A percentile compares a stretch with the other conserved stretches of the same genome.
Evolutionary conservation across 768 basidiomycete species (phyloP).

Genomic region (Myochromella boudieri): DNA sequence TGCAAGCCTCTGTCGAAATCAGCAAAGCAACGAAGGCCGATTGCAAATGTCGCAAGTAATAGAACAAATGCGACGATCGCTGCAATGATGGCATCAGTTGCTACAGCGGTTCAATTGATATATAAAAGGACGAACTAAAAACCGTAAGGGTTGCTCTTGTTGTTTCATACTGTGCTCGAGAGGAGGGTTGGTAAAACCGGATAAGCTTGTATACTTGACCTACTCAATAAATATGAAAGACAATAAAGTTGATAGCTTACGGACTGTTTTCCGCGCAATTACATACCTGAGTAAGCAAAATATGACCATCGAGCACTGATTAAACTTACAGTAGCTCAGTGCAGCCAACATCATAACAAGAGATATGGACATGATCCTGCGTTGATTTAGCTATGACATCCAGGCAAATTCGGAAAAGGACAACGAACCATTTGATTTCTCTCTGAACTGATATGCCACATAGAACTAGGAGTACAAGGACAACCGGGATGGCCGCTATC

Average conservation of each 20-base stretch:
- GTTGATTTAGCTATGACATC: background rate
- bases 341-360: slow-evolving; percentile 79
- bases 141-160: slow-evolving; percentile 78
- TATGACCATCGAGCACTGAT: background rate
- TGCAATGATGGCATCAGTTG: slow-evolving; percentile 24
- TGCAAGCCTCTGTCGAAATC: slow-evolving; percentile 84
- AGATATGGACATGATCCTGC: slow-evolving; percentile 70
- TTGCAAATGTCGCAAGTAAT: slow-evolving; percentile 68
- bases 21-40: slow-evolving; percentile 76
- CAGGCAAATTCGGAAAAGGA: background rate
- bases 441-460: slow-evolving; percentile 73
- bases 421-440: slow-evolving; percentile 73
- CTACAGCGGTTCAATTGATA: background rate
- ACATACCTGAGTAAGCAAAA: slow-evolving; percentile 6
- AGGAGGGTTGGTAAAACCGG: slow-evolving; percentile 71
- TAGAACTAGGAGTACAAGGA: slow-evolving; percentile 61
- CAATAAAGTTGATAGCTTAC: slow-evolving; percentile 26
- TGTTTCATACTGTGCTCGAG: slow-evolving; percentile 55
- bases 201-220: slow-evolving; percentile 78
- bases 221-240: background rate
- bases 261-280: slow-evolving; percentile 25
- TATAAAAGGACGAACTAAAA: slow-evolving; percentile 58
- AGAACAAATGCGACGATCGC: slow-evolving; percentile 77
- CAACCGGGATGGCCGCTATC: slow-evolving; percentile 79
- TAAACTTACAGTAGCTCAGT: slow-evolving; percentile 67